These are phyloP conservation scores for Caryopteris hybrid DNA, from an alignment of 305 asterid species.

Conservation along the genomic window DNA sequence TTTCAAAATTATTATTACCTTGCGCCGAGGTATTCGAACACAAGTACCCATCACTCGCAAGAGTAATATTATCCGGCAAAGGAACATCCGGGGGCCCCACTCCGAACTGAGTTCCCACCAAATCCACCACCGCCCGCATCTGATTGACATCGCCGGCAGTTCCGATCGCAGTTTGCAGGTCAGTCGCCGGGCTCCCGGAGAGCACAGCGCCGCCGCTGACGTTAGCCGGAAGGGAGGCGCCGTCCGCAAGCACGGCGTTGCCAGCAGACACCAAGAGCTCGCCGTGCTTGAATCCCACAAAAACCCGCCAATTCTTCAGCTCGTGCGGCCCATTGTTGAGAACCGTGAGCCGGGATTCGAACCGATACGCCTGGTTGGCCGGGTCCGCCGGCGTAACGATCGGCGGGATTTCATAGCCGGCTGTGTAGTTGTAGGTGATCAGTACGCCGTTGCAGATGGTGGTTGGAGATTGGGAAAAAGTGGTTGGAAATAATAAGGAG, in stretches of 20 bases:
- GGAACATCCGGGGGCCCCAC: slow-evolving; percentile 38
- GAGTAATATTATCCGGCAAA: slow-evolving; percentile 48
- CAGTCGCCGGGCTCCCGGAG: slow-evolving; percentile 46
- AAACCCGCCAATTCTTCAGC: slow-evolving; percentile 66
- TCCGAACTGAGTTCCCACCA: slow-evolving; percentile 73
- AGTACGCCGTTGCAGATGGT: slow-evolving; percentile 56
- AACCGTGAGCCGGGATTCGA: slow-evolving; percentile 47
- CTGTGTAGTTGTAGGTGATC: slow-evolving; percentile 35
- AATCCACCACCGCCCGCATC: slow-evolving; percentile 47
- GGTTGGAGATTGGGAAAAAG: slow-evolving; percentile 35
- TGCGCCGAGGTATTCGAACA: slow-evolving; percentile 31
- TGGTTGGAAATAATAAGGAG: slow-evolving; percentile 24
- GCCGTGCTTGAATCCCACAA: slow-evolving; percentile 57
- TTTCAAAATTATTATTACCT: not conserved
- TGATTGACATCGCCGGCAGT: slow-evolving; percentile 59
- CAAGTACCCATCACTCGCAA: slow-evolving; percentile 55
- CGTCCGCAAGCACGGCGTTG: slow-evolving; percentile 57
- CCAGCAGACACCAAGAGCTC: slow-evolving; percentile 55
- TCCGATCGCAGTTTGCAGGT: slow-evolving; percentile 51
- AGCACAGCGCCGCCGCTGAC: slow-evolving; percentile 58
- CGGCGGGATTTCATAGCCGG: slow-evolving; percentile 44
- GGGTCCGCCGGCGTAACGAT: slow-evolving; percentile 45
- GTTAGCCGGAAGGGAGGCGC: slow-evolving; percentile 47
- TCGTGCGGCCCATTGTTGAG: slow-evolving; percentile 49
- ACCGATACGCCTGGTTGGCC: slow-evolving; percentile 54